phyloP scores from a whole-genome alignment of 805 yeast genomes.

The Cyberlindnera euphorbiae region DNA sequence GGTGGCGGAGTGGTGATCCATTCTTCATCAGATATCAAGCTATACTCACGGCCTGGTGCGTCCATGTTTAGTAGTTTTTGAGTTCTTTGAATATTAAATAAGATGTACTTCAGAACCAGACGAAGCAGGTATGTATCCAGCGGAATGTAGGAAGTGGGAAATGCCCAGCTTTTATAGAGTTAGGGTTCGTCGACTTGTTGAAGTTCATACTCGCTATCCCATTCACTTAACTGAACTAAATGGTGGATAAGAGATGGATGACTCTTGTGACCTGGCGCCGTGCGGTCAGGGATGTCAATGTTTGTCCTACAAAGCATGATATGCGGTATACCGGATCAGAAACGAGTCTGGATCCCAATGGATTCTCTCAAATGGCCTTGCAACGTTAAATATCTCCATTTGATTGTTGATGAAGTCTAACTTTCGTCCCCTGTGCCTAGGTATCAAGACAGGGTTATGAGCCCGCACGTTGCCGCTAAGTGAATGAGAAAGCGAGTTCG shows the following conservation, averaged over 20 bases:
- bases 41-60: constrained; percentile 8
- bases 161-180: constrained; percentile 6
- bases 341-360: too few relatives aligned
- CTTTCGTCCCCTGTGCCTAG: not conserved
- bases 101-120: too few relatives aligned
- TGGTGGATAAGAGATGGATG: constrained; percentile 1
- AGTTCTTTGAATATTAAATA: not conserved
- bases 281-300: not conserved
- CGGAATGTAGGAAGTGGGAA: too few relatives aligned
- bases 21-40: too few relatives aligned
- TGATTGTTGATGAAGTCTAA: too few relatives aligned
- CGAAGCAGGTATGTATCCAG: too few relatives aligned
- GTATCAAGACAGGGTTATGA: not conserved
- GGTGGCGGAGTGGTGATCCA: not conserved
- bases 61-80: constrained; percentile 1
- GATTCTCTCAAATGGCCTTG: too few relatives aligned
- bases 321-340: too few relatives aligned
- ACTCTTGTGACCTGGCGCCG: not conserved
- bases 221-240: constrained; percentile 25
- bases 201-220: constrained; percentile 24
- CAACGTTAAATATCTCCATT: too few relatives aligned
- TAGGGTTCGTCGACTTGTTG: constrained; percentile 1
- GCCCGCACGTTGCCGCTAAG: constrained; percentile 14
- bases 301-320: not conserved
- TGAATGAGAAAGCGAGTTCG: constrained; percentile 22